Evolutionary conservation across 1,139 yeast species (phyloP), one percentile per base, ranked within the genome.

Genomic region (Candida buenavistaensis): DNA sequence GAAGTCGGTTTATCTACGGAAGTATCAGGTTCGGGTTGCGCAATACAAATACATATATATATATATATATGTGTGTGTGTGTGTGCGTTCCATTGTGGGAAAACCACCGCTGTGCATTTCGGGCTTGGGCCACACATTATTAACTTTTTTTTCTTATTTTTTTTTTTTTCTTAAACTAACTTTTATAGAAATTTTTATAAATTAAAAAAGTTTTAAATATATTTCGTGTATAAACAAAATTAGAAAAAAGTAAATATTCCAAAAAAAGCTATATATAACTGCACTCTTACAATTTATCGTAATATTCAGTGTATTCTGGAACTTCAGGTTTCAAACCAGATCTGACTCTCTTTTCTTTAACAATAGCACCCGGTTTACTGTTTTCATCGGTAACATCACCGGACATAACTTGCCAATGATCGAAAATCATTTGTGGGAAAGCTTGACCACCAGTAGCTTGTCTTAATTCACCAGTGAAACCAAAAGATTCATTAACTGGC

Each of bases 391-490:
- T 75, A 67, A 95, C 95, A 72, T 88, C 94, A 74, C 97, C 96
- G 56, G 68, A 63, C 79, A 92, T 77, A 61, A 85, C 72, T 54
- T 88, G 79, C 97, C 97, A 92, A 74, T 92, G 98, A 72, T 90
- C 97, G 75, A 92, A 92, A 73, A 92, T 92, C 95, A 92, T 82
- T 80, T 90, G 97, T 78, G 98, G 98, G 97, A 92, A 92, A 72
- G 98, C 98, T 82, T 92, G 98, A 75, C 98, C 98, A 86, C 97
- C 97, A 64, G 98, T 92, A 65, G 97, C 96, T 79, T 90, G 97
- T 83, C 98, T 89, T 69, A 92, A 86, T 66, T 89, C 96, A 78
- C 95, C 92, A 62, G 96, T 85, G 96, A 92, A 92, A 85, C 98
- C 98, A 83, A 92, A 92, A 46, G 98, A 92, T 82, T 92, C 98